These are phyloP conservation scores for Apocynum venetum DNA, from an alignment of 257 asterid genomes.

Conservation along the genomic window DNA sequence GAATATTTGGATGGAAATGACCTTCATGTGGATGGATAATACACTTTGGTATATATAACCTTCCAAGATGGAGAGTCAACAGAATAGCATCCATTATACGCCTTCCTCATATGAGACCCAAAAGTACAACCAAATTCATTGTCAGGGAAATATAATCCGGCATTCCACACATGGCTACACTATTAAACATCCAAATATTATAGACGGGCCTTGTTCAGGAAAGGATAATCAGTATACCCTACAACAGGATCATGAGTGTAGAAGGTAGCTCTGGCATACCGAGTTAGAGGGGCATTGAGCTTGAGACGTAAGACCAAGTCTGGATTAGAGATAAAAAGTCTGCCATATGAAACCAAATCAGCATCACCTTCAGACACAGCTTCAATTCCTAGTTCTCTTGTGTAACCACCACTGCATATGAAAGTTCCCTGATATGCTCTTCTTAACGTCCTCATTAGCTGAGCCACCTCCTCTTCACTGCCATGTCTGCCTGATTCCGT, in stretches of 20 bases:
- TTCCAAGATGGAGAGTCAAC: too few relatives aligned
- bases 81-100: too few relatives aligned
- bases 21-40: too few relatives aligned
- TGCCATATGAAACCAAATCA: constrained; percentile 65
- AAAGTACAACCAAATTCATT: neutral
- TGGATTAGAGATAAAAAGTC: constrained; percentile 66
- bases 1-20: too few relatives aligned
- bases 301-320: constrained; percentile 52
- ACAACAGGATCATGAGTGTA: constrained; percentile 58
- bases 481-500: constrained; percentile 71
- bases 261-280: constrained; percentile 54
- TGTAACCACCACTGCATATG: constrained; percentile 56
- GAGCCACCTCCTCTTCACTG: constrained; percentile 67
- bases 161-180: neutral
- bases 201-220: constrained; percentile 29
- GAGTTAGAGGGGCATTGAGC: constrained; percentile 47
- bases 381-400: constrained; percentile 40
- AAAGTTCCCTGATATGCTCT: constrained; percentile 53
- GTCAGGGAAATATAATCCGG: neutral
- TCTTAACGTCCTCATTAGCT: constrained; percentile 52
- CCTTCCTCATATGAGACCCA: neutral
- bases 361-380: constrained; percentile 36
- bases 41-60: too few relatives aligned
- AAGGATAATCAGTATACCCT: constrained; percentile 77
- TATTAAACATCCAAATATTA: neutral